phyloP scores from a whole-genome alignment of 768 basidiomycete species.

The Termitomyces sp. region DNA sequence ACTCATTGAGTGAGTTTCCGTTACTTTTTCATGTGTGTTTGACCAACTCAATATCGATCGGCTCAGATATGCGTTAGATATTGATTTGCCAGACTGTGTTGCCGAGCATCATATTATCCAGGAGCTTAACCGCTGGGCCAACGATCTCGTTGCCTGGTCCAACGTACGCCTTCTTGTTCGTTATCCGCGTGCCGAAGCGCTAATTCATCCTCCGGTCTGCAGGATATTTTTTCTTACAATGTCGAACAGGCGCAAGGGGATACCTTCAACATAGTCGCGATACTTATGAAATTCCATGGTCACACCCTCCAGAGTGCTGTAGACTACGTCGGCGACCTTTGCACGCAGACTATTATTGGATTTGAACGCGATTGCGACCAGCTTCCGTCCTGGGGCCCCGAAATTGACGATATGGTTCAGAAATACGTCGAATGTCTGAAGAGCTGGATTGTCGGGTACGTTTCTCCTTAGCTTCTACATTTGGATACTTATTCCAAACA shows the following conservation, averaged over 20 bases:
- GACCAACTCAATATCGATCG: not conserved
- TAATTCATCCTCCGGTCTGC: not conserved
- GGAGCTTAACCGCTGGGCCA: conserved; percentile 60
- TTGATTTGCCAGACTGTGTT: conserved; percentile 67
- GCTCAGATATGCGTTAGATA: conserved; percentile 52
- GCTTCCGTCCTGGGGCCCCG: conserved; percentile 58
- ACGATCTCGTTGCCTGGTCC: conserved; percentile 80
- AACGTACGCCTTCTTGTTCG: conserved; percentile 43
- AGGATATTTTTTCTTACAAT: conserved; percentile 78
- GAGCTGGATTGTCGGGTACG: conserved; percentile 65
- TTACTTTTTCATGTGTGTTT: not conserved
- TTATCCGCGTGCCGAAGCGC: not conserved
- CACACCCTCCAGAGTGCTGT: conserved; percentile 56
- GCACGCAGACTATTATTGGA: conserved; percentile 45
- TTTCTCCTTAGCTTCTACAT: not conserved
- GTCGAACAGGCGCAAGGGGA: conserved; percentile 66
- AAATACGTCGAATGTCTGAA: conserved; percentile 58
- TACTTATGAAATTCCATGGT: conserved; percentile 57
- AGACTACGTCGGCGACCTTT: conserved; percentile 58
- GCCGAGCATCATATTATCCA: conserved; percentile 58
- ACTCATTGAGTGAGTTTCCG: conserved; percentile 52
- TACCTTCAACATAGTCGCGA: conserved; percentile 68
- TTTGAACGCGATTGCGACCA: conserved; percentile 40
- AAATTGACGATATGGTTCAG: conserved; percentile 51
- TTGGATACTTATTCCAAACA: conserved; percentile 1